Base-by-base conservation (phyloP, 306 rosid species). In the Senna siamea region DNA sequence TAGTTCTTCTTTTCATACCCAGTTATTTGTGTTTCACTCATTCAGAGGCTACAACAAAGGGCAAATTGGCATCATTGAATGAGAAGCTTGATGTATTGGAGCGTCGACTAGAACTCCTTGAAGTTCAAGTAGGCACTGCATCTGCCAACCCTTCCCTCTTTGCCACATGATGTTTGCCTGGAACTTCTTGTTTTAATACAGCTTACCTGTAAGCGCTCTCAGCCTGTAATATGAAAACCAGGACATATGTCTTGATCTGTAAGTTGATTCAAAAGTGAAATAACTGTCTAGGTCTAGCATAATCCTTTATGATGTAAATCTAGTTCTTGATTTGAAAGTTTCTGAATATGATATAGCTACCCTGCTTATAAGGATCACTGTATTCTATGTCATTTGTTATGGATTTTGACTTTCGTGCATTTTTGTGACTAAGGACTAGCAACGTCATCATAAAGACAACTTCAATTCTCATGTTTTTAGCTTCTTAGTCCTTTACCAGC, bases 1-100 rank as follows among this genome's bases (percentile, higher is more conserved):
- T 54, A 59, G 28, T 46, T 12, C 11, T 4, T 14, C 5, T 22
- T n/a, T 28, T 4, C 40, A n/a, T 28, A 6, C 51, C 43, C 48
- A 71, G 47, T 69, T 41, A 22, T 40, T 74, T 23, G 32, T 53
- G 8, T 81, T 54, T 78, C 55, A 3, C 26, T 76, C 20, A 59
- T 82, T 81, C 90, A 94, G 98, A 94, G 86, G 96, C 98, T 46
- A 89, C 98, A 19, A 94, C 97, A 50, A 91, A 94, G 93, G 89
- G 95, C 88, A 94, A 94, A 78, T 81, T 94, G 82, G 98, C 98
- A 5, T 84, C 98, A 0, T 74, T 94, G 86, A 94, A 94, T 74
- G 97, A 89, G 83, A 94, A 94, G 85, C 97, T 94, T 70, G 97
- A 94, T 83, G 91, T 88, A 2, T 82, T 94, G 79, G 98, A 94